Percentiles rank a stretch among this genome's conserved stretches.
Evolutionary conservation across 192 early-diverging fungal genomes (phyloP).

Genomic region (Coemansia furcata): DNA sequence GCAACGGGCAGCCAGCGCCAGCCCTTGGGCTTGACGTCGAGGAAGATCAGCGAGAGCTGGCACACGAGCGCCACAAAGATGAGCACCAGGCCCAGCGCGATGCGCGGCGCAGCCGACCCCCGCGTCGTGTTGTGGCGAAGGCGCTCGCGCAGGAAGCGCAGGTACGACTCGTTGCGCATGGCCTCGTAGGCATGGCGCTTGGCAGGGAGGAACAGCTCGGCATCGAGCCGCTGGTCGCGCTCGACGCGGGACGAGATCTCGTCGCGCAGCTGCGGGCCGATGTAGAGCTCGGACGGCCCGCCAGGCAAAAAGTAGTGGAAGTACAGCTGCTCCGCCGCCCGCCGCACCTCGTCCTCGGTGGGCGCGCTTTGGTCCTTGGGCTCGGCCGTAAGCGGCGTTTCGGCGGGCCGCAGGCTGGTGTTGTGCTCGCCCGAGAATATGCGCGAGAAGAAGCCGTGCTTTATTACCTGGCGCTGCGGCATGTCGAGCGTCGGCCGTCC

Average conservation of each 20-base stretch:
- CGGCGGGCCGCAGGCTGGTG: neutral
- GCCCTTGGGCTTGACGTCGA: slow-evolving; percentile 50
- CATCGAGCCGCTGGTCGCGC: slow-evolving; percentile 32
- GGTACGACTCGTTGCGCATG: slow-evolving; percentile 49
- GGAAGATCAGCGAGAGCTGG: slow-evolving; percentile 45
- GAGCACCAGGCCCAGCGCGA: slow-evolving; percentile 43
- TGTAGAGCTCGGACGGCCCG: slow-evolving; percentile 33
- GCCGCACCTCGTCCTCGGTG: slow-evolving; percentile 37
- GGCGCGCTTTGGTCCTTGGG: slow-evolving; percentile 15
- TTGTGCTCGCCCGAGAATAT: slow-evolving; percentile 34
- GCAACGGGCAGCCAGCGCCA: slow-evolving; percentile 53
- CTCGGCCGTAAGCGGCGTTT: slow-evolving; percentile 11
- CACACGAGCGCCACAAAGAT: slow-evolving; percentile 42
- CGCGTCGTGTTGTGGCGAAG: slow-evolving; percentile 48
- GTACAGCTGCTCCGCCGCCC: slow-evolving; percentile 41
- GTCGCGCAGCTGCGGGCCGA: slow-evolving; percentile 39
- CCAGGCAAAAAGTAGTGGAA: slow-evolving; percentile 40
- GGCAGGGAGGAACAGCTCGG: slow-evolving; percentile 41
- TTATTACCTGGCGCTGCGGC: slow-evolving; percentile 3
- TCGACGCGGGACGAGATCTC: slow-evolving; percentile 39
- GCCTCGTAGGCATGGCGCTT: slow-evolving; percentile 53
- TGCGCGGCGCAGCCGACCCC: slow-evolving; percentile 43
- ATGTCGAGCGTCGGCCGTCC: slow-evolving; percentile 25
- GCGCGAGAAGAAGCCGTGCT: slow-evolving; percentile 34
- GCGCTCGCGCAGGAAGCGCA: slow-evolving; percentile 50